Percentiles rank a stretch among this genome's conserved stretches.
These are phyloP conservation scores for Ophiostoma angusticollis DNA, from an alignment of 2,329 filamentous ascomycete genomes.

Conservation along the genomic window DNA sequence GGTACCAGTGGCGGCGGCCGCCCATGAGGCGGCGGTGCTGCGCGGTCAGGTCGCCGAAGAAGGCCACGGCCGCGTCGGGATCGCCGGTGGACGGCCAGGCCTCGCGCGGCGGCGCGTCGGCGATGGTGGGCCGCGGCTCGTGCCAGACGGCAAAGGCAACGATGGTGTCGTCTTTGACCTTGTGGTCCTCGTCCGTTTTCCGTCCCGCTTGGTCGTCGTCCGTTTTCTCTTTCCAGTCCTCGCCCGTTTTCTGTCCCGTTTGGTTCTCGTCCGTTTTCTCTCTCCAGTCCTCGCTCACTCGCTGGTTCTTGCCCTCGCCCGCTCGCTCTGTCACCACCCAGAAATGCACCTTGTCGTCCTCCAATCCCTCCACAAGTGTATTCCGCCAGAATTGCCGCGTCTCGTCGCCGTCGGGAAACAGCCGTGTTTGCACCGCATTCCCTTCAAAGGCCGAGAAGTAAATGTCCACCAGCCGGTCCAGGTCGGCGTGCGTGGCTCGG, in stretches of 20 bases:
- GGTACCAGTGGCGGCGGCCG: conserved; percentile 30
- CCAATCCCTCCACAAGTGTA: conserved; percentile 26
- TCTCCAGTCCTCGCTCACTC: no score
- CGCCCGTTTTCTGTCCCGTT: no score
- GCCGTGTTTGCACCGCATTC: conserved; percentile 24
- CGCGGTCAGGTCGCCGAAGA: conserved; percentile 26
- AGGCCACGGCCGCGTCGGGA: conserved; percentile 22
- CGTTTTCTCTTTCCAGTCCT: conserved; percentile 15
- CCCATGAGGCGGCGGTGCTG: conserved; percentile 27
- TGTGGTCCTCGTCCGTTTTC: background rate
- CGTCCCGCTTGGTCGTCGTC: background rate
- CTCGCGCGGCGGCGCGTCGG: conserved; percentile 17
- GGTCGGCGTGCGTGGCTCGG: conserved; percentile 27
- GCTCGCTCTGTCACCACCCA: conserved; percentile 30
- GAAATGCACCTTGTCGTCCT: conserved; percentile 25
- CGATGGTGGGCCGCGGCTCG: conserved; percentile 15
- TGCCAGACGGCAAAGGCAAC: conserved; percentile 38
- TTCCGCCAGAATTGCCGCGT: conserved; percentile 24
- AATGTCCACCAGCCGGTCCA: conserved; percentile 26
- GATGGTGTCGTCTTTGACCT: conserved; percentile 14
- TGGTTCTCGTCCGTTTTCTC: no score
- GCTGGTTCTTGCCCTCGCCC: no score
- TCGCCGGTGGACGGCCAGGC: conserved; percentile 29
- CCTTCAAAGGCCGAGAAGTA: conserved; percentile 33
- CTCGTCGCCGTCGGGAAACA: conserved; percentile 23